phyloP scores from a whole-genome alignment of 148 eudicot species.

The Diospyros lotus region DNA sequence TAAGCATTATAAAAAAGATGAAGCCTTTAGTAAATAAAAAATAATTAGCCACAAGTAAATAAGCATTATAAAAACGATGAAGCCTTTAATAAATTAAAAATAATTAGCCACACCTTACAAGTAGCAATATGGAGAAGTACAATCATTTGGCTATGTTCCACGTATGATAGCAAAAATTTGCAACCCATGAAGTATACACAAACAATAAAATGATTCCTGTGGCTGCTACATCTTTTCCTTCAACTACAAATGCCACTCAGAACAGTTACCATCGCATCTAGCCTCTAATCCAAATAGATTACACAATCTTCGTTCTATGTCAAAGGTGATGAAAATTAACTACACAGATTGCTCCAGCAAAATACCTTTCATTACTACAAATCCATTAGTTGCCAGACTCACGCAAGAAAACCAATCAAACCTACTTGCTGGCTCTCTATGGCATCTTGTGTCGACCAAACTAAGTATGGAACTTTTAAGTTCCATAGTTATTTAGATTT shows the following conservation, averaged over 20 bases:
- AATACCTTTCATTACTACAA: not conserved
- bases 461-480: not conserved
- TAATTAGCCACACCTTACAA: not conserved
- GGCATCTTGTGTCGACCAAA: not conserved
- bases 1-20: no score
- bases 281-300: not conserved
- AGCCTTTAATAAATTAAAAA: not conserved
- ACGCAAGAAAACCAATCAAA: not conserved
- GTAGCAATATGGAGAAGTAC: not conserved
- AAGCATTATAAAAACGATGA: no score
- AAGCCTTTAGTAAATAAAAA: no score
- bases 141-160: not conserved
- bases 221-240: not conserved
- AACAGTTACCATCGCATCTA: not conserved
- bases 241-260: not conserved
- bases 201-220: not conserved
- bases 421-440: not conserved
- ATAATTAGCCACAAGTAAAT: no score
- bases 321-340: slow-evolving; percentile 1
- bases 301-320: not conserved
- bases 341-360: not conserved
- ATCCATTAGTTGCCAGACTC: not conserved
- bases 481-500: not conserved
- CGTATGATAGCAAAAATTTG: not conserved
- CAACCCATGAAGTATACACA: not conserved